These are phyloP conservation scores for Naganishia sp. DNA, from an alignment of 1,284 basidiomycete genomes.

Conservation along the genomic window DNA sequence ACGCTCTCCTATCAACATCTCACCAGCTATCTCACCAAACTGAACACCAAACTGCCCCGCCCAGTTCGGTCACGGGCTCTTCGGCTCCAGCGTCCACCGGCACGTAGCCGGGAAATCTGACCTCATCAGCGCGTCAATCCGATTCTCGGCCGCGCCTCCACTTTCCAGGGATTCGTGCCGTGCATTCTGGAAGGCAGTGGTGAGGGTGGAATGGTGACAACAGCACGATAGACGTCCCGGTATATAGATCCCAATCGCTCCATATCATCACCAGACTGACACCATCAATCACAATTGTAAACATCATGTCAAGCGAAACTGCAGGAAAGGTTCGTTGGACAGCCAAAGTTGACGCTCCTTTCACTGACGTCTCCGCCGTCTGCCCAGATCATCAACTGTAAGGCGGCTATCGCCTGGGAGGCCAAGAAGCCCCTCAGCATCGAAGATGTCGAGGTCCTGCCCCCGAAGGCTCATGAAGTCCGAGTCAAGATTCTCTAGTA, in stretches of 20 bases:
- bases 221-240: not conserved
- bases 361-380: not conserved
- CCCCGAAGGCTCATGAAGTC: slow-evolving; percentile 87
- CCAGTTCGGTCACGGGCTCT: no score
- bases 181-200: no score
- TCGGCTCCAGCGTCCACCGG: no score
- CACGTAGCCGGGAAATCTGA: no score
- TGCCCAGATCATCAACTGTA: slow-evolving; percentile 73
- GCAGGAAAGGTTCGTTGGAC: slow-evolving; percentile 12
- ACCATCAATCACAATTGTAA: not conserved
- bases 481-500: slow-evolving; percentile 87
- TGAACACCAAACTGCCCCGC: no score
- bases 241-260: not conserved
- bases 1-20: no score
- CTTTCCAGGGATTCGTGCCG: no score
- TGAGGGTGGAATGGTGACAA: not conserved
- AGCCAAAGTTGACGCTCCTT: not conserved
- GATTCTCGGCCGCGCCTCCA: no score
- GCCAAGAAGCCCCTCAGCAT: slow-evolving; percentile 82
- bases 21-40: no score
- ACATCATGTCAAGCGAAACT: slow-evolving; percentile 24
- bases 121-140: no score
- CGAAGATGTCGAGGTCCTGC: slow-evolving; percentile 90
- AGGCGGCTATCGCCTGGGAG: slow-evolving; percentile 95
- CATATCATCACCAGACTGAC: no score